Evolutionary conservation across 148 eudicot genomes (phyloP).

Genomic region (Amaranthus cruentus): DNA sequence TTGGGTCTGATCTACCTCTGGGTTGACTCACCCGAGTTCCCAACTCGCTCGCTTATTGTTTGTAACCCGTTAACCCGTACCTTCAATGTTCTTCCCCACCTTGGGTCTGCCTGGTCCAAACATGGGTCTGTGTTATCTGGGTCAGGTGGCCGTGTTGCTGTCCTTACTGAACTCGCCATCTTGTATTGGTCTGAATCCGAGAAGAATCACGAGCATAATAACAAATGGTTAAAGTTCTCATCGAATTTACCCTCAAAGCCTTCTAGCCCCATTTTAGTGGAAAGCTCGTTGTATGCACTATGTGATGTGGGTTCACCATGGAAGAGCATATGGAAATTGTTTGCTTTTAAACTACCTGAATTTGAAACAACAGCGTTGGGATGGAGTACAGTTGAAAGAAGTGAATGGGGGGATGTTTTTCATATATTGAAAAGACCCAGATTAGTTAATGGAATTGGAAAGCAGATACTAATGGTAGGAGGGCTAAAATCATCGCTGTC

Average conservation of each 20-base stretch:
- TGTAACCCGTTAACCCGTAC: conserved; percentile 63
- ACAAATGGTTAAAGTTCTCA: conserved; percentile 69
- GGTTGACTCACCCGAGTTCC: conserved; percentile 40
- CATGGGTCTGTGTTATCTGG: conserved; percentile 84
- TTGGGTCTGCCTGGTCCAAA: conserved; percentile 86
- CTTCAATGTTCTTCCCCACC: conserved; percentile 50
- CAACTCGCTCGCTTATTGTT: conserved; percentile 39
- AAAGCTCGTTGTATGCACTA: conserved; percentile 41
- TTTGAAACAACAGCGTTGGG: conserved; percentile 26
- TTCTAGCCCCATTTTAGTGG: conserved; percentile 57
- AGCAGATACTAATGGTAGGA: conserved; percentile 65
- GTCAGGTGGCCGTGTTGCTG: conserved; percentile 43
- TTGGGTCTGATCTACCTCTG: conserved; percentile 70
- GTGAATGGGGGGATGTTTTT: conserved; percentile 86
- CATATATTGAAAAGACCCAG: conserved; percentile 72
- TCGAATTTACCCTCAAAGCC: conserved; percentile 83
- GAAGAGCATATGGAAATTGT: conserved; percentile 79
- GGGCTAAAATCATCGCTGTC: conserved; percentile 71
- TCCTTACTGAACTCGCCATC: conserved; percentile 68
- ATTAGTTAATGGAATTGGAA: conserved; percentile 49
- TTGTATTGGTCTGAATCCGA: conserved; percentile 33
- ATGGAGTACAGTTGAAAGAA: conserved; percentile 62
- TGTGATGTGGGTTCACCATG: conserved; percentile 88
- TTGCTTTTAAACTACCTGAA: conserved; percentile 32
- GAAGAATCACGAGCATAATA: neutral